Conservation (phyloP, 768 basidiomycete genomes). For the Leccinum disarticulatum region DNA sequence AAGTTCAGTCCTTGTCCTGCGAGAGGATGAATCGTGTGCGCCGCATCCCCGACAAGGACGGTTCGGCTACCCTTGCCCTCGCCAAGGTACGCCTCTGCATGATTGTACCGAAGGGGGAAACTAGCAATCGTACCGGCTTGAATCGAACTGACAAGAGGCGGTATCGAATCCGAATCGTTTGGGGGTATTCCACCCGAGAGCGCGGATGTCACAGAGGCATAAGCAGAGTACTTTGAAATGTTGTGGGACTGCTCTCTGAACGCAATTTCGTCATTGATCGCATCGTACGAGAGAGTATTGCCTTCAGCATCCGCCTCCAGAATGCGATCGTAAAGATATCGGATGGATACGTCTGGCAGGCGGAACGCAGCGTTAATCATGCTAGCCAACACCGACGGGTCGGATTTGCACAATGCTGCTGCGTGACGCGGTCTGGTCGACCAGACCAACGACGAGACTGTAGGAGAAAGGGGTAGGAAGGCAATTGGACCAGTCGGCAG, state of each 20-base stretch:
- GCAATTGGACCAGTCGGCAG: constrained; percentile 94
- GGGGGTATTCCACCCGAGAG: constrained; percentile 55
- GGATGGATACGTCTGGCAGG: constrained; percentile 70
- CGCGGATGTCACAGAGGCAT: constrained; percentile 46
- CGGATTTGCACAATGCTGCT: constrained; percentile 63
- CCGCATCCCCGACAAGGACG: constrained; percentile 92
- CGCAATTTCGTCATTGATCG: constrained; percentile 59
- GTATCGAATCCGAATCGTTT: constrained; percentile 58
- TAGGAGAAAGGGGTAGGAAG: constrained; percentile 83
- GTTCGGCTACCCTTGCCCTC: constrained; percentile 66
- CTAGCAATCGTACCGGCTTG: constrained; percentile 77
- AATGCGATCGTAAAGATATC: constrained; percentile 62
- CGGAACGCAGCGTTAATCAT: constrained; percentile 94
- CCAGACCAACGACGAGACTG: constrained; percentile 90
- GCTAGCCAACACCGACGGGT: constrained; percentile 57
- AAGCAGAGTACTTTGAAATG: constrained; percentile 63
- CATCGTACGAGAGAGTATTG: constrained; percentile 43
- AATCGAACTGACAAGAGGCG: constrained; percentile 71
- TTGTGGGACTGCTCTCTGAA: constrained; percentile 75
- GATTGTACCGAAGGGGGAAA: constrained; percentile 86
- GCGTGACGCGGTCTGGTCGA: constrained; percentile 81
- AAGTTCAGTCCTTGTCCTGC: constrained; percentile 96
- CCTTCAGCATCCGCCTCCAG: constrained; percentile 51
- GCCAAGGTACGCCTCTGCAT: constrained; percentile 85
- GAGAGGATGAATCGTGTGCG: constrained; percentile 91